Evolutionary conservation across 164 flowering plant species (phyloP).

Genomic region (Hamamelis virginiana): DNA sequence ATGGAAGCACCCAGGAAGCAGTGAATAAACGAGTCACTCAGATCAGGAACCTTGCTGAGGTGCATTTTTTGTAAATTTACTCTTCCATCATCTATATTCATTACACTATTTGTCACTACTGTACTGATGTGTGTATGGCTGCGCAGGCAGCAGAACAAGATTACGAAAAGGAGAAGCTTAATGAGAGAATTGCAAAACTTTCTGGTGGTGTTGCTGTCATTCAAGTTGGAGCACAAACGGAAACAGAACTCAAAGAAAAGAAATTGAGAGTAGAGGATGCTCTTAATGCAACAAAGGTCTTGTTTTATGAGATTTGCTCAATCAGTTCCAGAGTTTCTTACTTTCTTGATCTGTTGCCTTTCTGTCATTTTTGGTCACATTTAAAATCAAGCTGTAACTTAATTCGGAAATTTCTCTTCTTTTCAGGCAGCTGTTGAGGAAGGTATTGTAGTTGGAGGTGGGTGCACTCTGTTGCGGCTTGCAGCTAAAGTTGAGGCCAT

Average conservation of each 20-base stretch:
- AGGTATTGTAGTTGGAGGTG: slow-evolving; percentile 72
- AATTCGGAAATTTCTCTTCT: slow-evolving; percentile 1
- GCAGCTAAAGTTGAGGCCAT: slow-evolving; percentile 67
- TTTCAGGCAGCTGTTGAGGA: slow-evolving; percentile 75
- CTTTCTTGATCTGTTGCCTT: too few relatives aligned
- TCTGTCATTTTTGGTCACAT: too few relatives aligned
- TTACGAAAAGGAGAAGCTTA: slow-evolving; percentile 84
- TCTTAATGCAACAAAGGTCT: slow-evolving; percentile 90
- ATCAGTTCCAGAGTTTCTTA: background rate
- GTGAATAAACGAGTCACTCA: slow-evolving; percentile 79
- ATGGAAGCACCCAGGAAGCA: slow-evolving; percentile 90
- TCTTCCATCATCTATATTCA: background rate
- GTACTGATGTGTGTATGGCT: background rate
- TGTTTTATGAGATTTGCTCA: background rate
- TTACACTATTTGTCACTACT: too few relatives aligned
- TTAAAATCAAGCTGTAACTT: too few relatives aligned
- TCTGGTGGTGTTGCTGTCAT: slow-evolving; percentile 97
- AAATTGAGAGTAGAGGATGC: slow-evolving; percentile 95
- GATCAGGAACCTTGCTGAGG: slow-evolving; percentile 80
- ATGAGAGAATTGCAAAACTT: slow-evolving; percentile 87
- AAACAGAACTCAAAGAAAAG: slow-evolving; percentile 90
- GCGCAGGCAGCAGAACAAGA: slow-evolving; percentile 81
- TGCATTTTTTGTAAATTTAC: slow-evolving; percentile 8
- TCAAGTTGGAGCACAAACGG: slow-evolving; percentile 98
- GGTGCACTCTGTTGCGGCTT: slow-evolving; percentile 57